Conservation (phyloP, 2,329 filamentous ascomycete species). For the Monosporascus ibericus region DNA sequence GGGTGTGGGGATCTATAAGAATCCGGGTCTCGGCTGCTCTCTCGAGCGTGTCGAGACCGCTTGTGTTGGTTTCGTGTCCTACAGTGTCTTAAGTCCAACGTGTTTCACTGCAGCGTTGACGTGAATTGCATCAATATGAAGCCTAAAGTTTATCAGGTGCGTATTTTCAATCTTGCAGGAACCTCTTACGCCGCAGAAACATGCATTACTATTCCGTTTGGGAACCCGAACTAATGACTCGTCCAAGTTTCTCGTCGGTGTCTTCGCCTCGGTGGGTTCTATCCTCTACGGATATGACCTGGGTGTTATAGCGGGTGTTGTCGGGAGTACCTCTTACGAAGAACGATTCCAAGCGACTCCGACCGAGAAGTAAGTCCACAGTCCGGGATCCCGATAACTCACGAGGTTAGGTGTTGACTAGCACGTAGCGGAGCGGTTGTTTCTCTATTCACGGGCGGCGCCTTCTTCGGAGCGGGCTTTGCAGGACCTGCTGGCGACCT, state of each 20-base stretch:
- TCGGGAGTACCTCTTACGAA: constrained; percentile 41
- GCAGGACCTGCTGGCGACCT: constrained; percentile 54
- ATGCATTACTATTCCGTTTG: background rate
- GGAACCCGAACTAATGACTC: background rate
- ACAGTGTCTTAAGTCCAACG: background rate
- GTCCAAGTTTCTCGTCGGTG: constrained; percentile 41
- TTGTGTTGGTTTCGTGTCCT: background rate
- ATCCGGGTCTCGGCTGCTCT: constrained; percentile 3
- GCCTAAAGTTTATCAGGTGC: constrained; percentile 25
- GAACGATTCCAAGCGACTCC: constrained; percentile 31
- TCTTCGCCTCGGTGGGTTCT: constrained; percentile 51
- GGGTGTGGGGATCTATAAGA: constrained; percentile 10
- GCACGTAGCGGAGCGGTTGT: constrained; percentile 59
- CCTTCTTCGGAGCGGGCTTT: constrained; percentile 55
- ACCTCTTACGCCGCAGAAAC: background rate
- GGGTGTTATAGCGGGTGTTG: constrained; percentile 45
- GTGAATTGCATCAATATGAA: constrained; percentile 15
- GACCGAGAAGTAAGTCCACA: constrained; percentile 29
- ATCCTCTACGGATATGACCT: constrained; percentile 51
- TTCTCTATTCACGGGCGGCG: constrained; percentile 67
- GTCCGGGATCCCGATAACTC: background rate
- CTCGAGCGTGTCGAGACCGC: constrained; percentile 1
- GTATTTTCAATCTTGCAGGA: background rate
- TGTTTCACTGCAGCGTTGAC: background rate
- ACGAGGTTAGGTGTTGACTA: constrained; percentile 3